Base-by-base conservation (phyloP, 192 early-diverging fungal genomes). In the Linnemannia schmuckeri region DNA sequence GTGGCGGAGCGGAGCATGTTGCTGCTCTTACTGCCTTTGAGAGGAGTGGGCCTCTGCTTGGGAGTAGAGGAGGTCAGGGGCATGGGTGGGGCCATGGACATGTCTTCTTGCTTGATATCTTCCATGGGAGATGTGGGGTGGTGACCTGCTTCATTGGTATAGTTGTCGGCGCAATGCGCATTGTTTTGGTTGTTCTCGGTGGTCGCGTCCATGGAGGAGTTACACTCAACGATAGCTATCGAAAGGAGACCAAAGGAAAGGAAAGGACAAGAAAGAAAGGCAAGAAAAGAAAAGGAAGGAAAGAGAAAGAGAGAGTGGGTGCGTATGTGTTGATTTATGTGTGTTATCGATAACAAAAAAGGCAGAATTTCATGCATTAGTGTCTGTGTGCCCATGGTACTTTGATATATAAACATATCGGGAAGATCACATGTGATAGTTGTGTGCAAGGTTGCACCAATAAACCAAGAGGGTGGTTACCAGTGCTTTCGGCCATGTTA, bases 11-110 rank as follows among this genome's bases (percentile, higher is more conserved):
- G 83, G 20, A 85, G 78, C 78, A 80, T 85, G 38, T 49, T 57
- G 46, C 77, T 85, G 74, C 83, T 85, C 70, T 85, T 85, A 57
- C 83, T 80, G 22, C 83, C 78, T 38, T 85, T 85, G 52, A 85
- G 52, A 4, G 57, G 74, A 0, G 80, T 38, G 3, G 75, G 61
- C n/a, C 70, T 73, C 18, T 78, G 82, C 71, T 85, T 85, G 20
- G 76, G 69, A 6, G 73, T 42, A 24, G 79, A 49, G 33, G 79
- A 49, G 33, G 30, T 30, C 24, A 40, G 37, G 40, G 1, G 82
- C 76, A 75, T 83, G 33, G 76, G 38, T 6, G 75, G 27, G 72
- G 38, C 13, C 38, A 74, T 70, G 44, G 83, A 35, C 22, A 75
- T 80, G n/a, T 82, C 81, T 38, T 82, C 75, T 68, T 82, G 81